phyloP scores from a whole-genome alignment of 78 protist genomes.

The Mantamonas sphyraenae region DNA sequence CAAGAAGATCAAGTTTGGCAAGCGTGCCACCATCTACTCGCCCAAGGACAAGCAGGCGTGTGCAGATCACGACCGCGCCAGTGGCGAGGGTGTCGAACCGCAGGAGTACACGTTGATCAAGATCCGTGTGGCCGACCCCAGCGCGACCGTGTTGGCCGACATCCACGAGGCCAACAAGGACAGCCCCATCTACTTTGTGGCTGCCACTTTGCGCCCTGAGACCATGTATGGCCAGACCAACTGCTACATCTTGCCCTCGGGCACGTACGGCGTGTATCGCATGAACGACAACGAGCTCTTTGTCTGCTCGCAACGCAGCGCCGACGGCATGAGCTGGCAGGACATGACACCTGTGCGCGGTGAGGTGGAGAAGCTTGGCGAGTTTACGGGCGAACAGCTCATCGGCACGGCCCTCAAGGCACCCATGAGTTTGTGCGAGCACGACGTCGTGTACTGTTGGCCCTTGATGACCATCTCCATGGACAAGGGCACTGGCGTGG shows the following conservation, averaged over 20 bases:
- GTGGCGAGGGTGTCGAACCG: conserved; percentile 83
- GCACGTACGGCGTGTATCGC: conserved; percentile 84
- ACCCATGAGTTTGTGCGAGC: conserved; percentile 55
- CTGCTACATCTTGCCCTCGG: conserved; percentile 92
- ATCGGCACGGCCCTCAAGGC: conserved; percentile 81
- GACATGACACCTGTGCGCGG: conserved; percentile 46
- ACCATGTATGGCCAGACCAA: conserved; percentile 99
- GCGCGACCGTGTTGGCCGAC: conserved; percentile 38
- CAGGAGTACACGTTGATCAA: conserved; percentile 96
- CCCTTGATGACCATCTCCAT: conserved; percentile 86
- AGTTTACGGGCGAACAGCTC: conserved; percentile 69
- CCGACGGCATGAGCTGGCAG: conserved; percentile 72
- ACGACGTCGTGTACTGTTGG: conserved; percentile 71
- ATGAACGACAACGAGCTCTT: conserved; percentile 52
- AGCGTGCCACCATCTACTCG: conserved; percentile 83
- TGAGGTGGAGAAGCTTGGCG: conserved; percentile 26
- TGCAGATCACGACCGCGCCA: conserved; percentile 98
- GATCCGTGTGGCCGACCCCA: conserved; percentile 62
- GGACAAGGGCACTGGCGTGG: conserved; percentile 91
- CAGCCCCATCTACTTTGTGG: conserved; percentile 71
- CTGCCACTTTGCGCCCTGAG: conserved; percentile 99
- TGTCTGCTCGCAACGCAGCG: conserved; percentile 76
- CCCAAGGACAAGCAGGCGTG: conserved; percentile 91
- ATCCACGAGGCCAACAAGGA: not conserved
- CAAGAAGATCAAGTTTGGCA: conserved; percentile 66